Evolutionary conservation across 2,329 filamentous ascomycete species (phyloP).

Genomic region (Paecilomyces sp.): DNA sequence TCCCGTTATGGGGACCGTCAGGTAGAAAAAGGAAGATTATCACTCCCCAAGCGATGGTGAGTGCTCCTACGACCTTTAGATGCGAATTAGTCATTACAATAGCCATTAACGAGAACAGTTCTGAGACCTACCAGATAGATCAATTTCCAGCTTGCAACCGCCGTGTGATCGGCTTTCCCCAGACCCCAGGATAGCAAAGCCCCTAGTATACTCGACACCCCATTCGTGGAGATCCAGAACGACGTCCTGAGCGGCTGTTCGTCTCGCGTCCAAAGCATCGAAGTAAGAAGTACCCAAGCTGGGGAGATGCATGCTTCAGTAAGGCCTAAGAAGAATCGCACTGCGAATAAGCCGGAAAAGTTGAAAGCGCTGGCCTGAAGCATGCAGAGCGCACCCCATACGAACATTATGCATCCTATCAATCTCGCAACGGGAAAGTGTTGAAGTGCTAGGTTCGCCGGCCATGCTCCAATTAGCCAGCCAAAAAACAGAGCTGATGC

Average conservation of each 20-base stretch:
- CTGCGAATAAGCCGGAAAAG: conserved; percentile 37
- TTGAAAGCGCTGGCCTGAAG: conserved; percentile 31
- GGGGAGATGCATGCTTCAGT: conserved; percentile 24
- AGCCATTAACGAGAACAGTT: background rate
- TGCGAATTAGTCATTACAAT: background rate
- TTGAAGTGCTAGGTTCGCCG: conserved; percentile 36
- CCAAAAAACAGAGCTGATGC: conserved; percentile 40
- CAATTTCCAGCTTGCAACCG: conserved; percentile 21
- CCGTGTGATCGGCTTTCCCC: conserved; percentile 21
- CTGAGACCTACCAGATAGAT: conserved; percentile 15
- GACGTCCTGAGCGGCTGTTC: conserved; percentile 30
- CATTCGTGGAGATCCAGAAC: conserved; percentile 30
- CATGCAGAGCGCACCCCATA: conserved; percentile 37
- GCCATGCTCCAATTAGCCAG: conserved; percentile 34
- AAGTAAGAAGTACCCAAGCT: conserved; percentile 26
- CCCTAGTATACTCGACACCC: conserved; percentile 29
- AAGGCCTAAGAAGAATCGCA: conserved; percentile 42
- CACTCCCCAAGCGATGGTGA: conserved; percentile 35
- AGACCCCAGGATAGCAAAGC: conserved; percentile 29
- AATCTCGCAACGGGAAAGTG: conserved; percentile 36
- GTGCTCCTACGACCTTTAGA: conserved; percentile 16
- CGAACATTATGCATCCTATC: conserved; percentile 31
- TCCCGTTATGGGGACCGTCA: conserved; percentile 22
- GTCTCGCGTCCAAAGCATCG: conserved; percentile 31
- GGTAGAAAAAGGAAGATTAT: conserved; percentile 17